Base-by-base conservation (phyloP, 805 yeast species). In the Candida oleophila region DNA sequence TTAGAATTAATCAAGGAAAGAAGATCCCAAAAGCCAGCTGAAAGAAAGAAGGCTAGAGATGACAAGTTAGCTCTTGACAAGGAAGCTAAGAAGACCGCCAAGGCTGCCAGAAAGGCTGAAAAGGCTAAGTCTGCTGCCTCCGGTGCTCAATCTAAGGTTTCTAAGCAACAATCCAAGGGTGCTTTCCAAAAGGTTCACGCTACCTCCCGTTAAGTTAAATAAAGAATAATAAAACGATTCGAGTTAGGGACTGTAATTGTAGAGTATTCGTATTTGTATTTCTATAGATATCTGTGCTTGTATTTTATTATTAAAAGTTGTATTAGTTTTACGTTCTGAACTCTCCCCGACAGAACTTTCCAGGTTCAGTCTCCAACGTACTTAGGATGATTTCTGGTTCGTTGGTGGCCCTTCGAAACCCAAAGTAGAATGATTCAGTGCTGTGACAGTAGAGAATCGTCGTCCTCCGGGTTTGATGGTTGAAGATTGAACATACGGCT, bases 111-210 rank as follows among this genome's bases (percentile, higher is more conserved):
- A 88, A 89, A 89, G 85, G 92, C 95, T 69, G 91, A 85, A 66
- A 85, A 86, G 78, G 95, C 95, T 65, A 83, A 82, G 74, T 72
- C 74, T 64, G 89, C 84, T 73, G 90, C 88, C 71, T 71, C 85
- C 66, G 82, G 81, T 69, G 88, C 85, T 69, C 66, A 83, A 57
- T 53, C 61, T 53, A 83, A 82, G 78, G 76, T 89, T 72, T 87
- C 96, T 66, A 92, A 92, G 84, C 95, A 89, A 83, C 94, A 86
- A 76, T 90, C 92, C 70, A 90, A 89, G 83, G 97, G 97, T 82
- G 89, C 96, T 74, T 89, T 87, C 89, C 94, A 87, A 79, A 90
- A 90, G 82, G 97, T 90, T 68, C 85, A 83, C 65, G 95, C 97
- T 66, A 86, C 96, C 71, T 89, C 96, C 77, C 96, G 96, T 87